Evolutionary conservation across 1,284 basidiomycete species (phyloP).

Genomic region (Rhodotorula mucilaginosa): DNA sequence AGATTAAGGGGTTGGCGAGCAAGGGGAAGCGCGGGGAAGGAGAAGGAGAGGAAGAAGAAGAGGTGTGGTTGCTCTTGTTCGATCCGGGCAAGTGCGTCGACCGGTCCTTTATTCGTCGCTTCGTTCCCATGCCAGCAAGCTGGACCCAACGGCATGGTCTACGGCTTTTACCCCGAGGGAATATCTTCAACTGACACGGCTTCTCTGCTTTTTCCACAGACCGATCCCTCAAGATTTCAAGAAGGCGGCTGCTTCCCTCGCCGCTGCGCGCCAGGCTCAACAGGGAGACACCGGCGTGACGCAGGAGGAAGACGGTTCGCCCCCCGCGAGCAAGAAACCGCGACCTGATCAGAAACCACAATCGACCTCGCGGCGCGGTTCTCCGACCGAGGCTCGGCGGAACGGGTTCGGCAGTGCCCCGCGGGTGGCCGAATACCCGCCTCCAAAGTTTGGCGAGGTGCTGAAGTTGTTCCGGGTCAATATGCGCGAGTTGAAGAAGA

Average conservation of each 20-base stretch:
- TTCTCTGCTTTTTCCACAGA: neutral
- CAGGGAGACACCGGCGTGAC: too few species aligned
- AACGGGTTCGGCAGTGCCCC: slow-evolving; percentile 4
- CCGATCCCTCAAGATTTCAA: slow-evolving; percentile 9
- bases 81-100: slow-evolving; percentile 44
- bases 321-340: neutral
- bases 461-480: slow-evolving; percentile 41
- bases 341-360: neutral
- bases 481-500: slow-evolving; percentile 37
- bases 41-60: slow-evolving; percentile 7
- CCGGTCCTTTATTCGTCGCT: neutral
- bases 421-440: neutral
- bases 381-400: neutral
- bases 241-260: neutral
- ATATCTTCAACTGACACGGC: neutral
- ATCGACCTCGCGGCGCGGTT: neutral
- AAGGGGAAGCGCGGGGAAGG: neutral
- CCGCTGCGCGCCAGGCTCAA: too few species aligned
- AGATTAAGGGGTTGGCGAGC: neutral
- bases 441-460: slow-evolving; percentile 24
- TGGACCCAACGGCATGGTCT: too few species aligned
- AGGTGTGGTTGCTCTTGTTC: slow-evolving; percentile 40
- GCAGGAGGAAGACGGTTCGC: neutral
- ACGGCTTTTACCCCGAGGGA: neutral
- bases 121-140: too few species aligned